Evolutionary conservation across 1,284 basidiomycete genomes (phyloP).

Genomic region (Sporisorium graminicola): DNA sequence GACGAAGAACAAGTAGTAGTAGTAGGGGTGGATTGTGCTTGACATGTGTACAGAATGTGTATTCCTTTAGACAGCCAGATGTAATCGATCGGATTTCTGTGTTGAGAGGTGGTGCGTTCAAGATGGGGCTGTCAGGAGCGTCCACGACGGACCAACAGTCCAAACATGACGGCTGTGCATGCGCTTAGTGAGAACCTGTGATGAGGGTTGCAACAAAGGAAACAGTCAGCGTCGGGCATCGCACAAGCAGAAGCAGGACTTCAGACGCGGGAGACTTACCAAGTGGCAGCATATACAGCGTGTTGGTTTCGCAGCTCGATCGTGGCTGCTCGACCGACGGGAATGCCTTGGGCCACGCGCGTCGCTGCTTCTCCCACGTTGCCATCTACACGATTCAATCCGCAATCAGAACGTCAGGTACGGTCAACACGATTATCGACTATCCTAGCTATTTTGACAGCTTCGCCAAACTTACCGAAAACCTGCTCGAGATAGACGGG

Average conservation of each 20-base stretch:
- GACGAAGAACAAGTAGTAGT: neutral
- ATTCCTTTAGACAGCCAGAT: neutral
- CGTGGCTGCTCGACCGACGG: conserved; percentile 84
- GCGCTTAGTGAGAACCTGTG: conserved; percentile 60
- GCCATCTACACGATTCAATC: conserved; percentile 74
- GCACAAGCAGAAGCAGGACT: neutral
- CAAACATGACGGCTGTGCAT: conserved; percentile 61
- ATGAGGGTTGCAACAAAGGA: neutral
- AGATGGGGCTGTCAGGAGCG: conserved; percentile 19
- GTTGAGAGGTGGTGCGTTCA: conserved; percentile 6
- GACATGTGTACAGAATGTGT: conserved; percentile 1
- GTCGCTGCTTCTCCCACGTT: conserved; percentile 79
- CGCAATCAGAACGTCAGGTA: neutral
- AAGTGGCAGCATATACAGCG: conserved; percentile 93
- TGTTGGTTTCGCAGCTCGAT: conserved; percentile 95
- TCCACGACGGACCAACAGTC: conserved; percentile 45
- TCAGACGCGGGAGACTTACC: conserved; percentile 73
- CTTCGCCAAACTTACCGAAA: conserved; percentile 45
- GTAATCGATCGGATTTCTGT: neutral
- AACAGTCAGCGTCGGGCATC: neutral
- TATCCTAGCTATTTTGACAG: too few species aligned
- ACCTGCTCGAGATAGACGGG: conserved; percentile 66
- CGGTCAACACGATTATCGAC: neutral
- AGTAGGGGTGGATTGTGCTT: neutral
- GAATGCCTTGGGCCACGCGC: conserved; percentile 80